phyloP scores from a whole-genome alignment of 140 eudicot genomes.

The Cichorium intybus region DNA sequence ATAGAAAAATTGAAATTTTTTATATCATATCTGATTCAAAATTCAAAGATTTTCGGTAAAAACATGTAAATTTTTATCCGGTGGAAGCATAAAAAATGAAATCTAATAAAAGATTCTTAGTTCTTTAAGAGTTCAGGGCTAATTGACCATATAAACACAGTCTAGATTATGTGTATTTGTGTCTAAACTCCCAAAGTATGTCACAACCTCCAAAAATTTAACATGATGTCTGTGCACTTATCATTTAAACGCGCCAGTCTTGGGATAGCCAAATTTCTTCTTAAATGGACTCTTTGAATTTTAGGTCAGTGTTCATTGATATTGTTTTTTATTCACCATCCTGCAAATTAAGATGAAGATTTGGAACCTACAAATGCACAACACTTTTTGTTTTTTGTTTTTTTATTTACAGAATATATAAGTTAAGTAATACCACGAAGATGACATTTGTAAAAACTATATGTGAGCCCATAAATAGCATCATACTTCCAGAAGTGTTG shows the following conservation, averaged over 20 bases:
- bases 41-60: not conserved
- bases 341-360: no score
- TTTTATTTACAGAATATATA: no score
- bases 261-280: no score
- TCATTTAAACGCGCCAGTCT: not conserved
- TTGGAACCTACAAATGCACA: no score
- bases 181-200: not conserved
- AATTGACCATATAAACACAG: not conserved
- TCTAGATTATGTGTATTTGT: not conserved
- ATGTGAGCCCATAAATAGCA: no score
- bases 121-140: not conserved
- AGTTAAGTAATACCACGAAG: no score
- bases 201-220: not conserved
- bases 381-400: no score
- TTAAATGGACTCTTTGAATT: no score
- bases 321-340: no score
- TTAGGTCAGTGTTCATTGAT: no score
- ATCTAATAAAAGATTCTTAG: not conserved
- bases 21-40: not conserved
- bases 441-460: no score
- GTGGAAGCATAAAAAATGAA: constrained; percentile 3
- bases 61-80: not conserved
- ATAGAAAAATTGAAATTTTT: not conserved
- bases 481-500: no score
- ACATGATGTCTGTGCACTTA: not conserved